phyloP scores from a whole-genome alignment of 768 basidiomycete species.

The Hypholoma fasciculare region DNA sequence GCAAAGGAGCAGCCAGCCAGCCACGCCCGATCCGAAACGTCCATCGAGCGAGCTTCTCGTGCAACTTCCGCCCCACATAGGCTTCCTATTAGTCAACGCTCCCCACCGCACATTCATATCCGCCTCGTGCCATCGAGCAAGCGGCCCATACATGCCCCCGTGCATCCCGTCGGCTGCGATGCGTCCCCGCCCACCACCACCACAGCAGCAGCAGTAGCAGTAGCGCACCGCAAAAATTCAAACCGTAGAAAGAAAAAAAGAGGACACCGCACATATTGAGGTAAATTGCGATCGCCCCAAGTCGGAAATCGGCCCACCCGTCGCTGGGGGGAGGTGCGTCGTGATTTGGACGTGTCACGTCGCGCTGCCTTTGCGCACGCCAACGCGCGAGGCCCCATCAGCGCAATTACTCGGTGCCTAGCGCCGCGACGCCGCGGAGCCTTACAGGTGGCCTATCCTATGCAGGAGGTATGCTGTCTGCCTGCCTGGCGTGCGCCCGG shows the following conservation, averaged over 20 bases:
- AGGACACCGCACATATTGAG: neutral
- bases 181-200: neutral
- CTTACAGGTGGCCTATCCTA: too few species aligned
- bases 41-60: conserved; percentile 10
- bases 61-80: conserved; percentile 12
- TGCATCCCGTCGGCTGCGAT: neutral
- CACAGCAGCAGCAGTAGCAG: neutral
- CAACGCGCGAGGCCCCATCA: neutral
- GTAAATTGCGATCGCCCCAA: conserved; percentile 1
- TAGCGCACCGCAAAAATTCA: neutral
- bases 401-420: neutral
- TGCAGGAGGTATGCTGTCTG: too few species aligned
- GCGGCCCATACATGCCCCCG: neutral
- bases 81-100: conserved; percentile 17
- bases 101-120: neutral
- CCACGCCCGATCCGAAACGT: conserved; percentile 10
- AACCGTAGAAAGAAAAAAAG: too few species aligned
- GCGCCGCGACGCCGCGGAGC: neutral
- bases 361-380: neutral
- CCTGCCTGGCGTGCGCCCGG: too few species aligned
- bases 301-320: neutral
- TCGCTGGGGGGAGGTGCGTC: neutral
- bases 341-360: conserved; percentile 8
- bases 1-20: conserved; percentile 6
- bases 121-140: conserved; percentile 6